Percentiles rank a stretch among this genome's conserved stretches.
phyloP scores from a whole-genome alignment of 1,284 basidiomycete genomes.

The Melampsora abietis-canadensis region DNA sequence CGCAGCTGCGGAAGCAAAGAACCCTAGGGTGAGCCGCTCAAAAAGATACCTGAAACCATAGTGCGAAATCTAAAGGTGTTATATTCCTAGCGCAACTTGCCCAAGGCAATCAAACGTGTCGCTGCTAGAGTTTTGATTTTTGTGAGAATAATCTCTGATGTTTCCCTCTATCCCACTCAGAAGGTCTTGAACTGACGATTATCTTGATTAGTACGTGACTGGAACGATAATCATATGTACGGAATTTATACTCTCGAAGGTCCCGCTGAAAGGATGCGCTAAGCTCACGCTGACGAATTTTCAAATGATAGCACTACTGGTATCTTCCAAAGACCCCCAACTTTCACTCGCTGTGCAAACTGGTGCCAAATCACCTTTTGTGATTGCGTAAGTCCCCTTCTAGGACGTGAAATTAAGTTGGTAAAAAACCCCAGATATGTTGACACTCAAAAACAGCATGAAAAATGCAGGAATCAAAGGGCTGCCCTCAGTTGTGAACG shows the following conservation, averaged over 20 bases:
- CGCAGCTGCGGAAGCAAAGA: constrained; percentile 42
- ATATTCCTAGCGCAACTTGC: constrained; percentile 34
- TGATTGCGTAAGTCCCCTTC: constrained; percentile 34
- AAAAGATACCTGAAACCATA: not conserved
- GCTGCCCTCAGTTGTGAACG: constrained; percentile 36
- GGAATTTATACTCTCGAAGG: not conserved
- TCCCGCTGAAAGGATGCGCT: not conserved
- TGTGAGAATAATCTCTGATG: not conserved
- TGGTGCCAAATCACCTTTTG: constrained; percentile 42
- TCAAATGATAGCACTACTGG: constrained; percentile 22
- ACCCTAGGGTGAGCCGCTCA: constrained; percentile 23
- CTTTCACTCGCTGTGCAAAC: constrained; percentile 17
- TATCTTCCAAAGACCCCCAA: constrained; percentile 39
- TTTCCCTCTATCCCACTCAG: not conserved
- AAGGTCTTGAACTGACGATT: not conserved
- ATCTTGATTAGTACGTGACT: constrained; percentile 18
- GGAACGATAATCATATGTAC: constrained; percentile 36
- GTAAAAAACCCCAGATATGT: no score
- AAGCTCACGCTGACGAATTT: not conserved
- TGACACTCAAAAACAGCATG: constrained; percentile 16
- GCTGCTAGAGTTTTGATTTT: constrained; percentile 39
- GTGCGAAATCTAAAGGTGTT: not conserved
- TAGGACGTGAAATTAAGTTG: no score
- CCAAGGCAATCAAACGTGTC: constrained; percentile 42
- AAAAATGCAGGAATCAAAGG: constrained; percentile 44